Evolutionary conservation across 2,329 filamentous ascomycete species (phyloP).

Genomic region (Thielaviopsis musarum): DNA sequence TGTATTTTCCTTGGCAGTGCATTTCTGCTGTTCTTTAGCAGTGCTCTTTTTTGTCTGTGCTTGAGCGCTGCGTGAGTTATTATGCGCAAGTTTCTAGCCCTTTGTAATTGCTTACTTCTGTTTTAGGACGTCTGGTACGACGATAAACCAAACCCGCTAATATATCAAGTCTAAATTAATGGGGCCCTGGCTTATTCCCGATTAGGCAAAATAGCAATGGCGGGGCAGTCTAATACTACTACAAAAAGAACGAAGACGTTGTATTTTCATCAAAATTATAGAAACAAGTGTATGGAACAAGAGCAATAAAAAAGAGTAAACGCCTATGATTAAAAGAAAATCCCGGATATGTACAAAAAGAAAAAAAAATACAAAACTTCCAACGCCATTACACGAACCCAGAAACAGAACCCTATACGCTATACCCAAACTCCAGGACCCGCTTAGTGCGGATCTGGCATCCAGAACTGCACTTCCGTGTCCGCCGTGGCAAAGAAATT

Average conservation of each 20-base stretch:
- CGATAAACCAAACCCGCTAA: no score
- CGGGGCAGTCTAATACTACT: background rate
- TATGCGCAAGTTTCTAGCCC: no score
- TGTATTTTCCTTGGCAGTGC: no score
- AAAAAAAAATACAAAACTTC: background rate
- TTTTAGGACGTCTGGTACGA: no score
- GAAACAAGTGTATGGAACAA: background rate
- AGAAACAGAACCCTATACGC: background rate
- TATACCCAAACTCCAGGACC: background rate
- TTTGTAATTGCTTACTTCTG: no score
- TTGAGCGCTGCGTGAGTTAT: no score
- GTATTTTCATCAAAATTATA: background rate
- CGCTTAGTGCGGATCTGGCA: conserved; percentile 40
- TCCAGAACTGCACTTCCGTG: conserved; percentile 64
- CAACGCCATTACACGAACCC: background rate
- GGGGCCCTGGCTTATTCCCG: no score
- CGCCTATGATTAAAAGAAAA: background rate
- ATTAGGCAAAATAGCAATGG: no score
- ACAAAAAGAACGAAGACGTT: background rate
- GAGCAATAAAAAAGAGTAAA: background rate
- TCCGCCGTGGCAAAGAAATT: conserved; percentile 88
- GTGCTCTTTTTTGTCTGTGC: no score
- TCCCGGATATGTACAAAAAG: background rate
- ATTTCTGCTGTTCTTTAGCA: no score
- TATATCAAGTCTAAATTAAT: no score